These are phyloP conservation scores for Leccinellum luteum DNA, from an alignment of 768 basidiomycete genomes.

Conservation along the genomic window DNA sequence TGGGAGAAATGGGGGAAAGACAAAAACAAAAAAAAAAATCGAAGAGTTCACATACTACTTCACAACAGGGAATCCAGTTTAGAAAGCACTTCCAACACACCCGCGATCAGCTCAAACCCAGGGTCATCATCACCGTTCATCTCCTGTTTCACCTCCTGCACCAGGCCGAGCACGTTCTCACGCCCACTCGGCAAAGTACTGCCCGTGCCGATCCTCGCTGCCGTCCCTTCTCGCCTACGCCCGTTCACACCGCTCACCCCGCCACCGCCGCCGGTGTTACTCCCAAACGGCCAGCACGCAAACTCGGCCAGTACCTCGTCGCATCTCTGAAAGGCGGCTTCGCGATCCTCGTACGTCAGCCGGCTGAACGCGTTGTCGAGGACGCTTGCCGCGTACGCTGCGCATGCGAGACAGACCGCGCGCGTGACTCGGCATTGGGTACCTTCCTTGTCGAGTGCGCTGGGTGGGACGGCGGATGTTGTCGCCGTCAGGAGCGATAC, in stretches of 20 bases:
- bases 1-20: background rate
- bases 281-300: slow-evolving; percentile 83
- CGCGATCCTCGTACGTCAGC: slow-evolving; percentile 88
- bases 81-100: slow-evolving; percentile 89
- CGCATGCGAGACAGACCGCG: slow-evolving; percentile 82
- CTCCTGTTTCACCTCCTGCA: slow-evolving; percentile 74
- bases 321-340: slow-evolving; percentile 88
- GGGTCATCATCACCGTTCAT: slow-evolving; percentile 72
- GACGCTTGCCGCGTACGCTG: slow-evolving; percentile 93
- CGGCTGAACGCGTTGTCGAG: slow-evolving; percentile 91
- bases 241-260: slow-evolving; percentile 25
- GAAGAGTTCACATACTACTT: slow-evolving; percentile 5
- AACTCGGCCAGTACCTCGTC: slow-evolving; percentile 96
- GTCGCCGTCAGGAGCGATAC: slow-evolving; percentile 77
- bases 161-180: slow-evolving; percentile 70
- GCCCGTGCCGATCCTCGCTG: slow-evolving; percentile 54
- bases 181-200: slow-evolving; percentile 49
- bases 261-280: slow-evolving; percentile 25
- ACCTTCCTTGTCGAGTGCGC: slow-evolving; percentile 72
- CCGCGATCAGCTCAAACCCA: slow-evolving; percentile 87
- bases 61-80: slow-evolving; percentile 73
- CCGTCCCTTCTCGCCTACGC: slow-evolving; percentile 37
- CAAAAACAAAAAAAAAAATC: background rate
- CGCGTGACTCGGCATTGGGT: slow-evolving; percentile 78
- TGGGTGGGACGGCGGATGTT: slow-evolving; percentile 74